Base-by-base conservation (phyloP, 306 rosid species). In the Macrotyloma uniflorum region DNA sequence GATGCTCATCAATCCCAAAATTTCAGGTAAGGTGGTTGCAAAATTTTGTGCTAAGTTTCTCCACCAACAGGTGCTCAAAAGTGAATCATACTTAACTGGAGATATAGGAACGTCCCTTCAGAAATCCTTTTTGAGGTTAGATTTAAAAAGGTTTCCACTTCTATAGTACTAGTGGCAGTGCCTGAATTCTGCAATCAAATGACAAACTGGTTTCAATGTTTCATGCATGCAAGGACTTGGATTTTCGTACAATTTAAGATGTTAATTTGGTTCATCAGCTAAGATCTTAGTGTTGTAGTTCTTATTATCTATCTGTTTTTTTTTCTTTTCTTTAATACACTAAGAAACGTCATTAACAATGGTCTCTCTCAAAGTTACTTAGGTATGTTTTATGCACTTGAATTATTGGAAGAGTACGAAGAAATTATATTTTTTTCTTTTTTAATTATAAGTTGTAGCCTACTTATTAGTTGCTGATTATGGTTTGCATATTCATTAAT, bases 41-140 rank as follows among this genome's bases (percentile, higher is more conserved):
- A 95, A 93, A 84, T 95, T 95, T 80, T 95, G 99, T 84, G 96
- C 98, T 0, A 95, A 93, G 90, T 93, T 74, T 85, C 97, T 95
- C 78, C 99, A 95, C 82, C 96, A 79, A 65, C 97, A 93, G 80
- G 85, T 95, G 89, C 92, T 93, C 77, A 93, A 86, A 84, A 88
- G 67, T 85, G 91, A 89, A 64, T 88, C 90, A 73, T 89, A 87
- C 79, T 80, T 83, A 6, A 85, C 82, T 72, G 98, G 98, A 79
- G 98, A 95, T 33, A 49, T 93, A 53, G 97, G 94, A 86, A 76
- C 91, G 76, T 85, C 99, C 59, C 87, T 93, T 76, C 91, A 91
- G 76, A 89, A 88, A 81, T 85, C 99, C 6, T 95, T 88, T 80
- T 87, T 89, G 86, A 89, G 99, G 99, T 95, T 90, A 72, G 82